phyloP scores from a whole-genome alignment of 2,329 filamentous ascomycete species.

The Colletotrichum graminicola region DNA sequence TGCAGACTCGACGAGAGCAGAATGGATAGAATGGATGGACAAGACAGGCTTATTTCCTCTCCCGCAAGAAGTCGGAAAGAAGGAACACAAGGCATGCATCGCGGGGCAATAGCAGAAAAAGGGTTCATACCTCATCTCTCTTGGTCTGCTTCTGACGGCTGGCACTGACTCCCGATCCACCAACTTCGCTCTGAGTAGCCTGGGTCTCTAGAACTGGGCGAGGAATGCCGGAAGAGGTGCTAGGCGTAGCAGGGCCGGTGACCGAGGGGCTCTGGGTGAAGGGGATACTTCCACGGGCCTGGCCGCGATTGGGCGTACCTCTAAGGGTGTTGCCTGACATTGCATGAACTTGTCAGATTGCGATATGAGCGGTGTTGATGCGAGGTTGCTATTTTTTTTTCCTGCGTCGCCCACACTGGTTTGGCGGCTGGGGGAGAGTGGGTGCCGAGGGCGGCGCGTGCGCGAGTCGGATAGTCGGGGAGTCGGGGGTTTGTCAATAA shows the following conservation, averaged over 20 bases:
- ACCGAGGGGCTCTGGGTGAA: constrained; percentile 69
- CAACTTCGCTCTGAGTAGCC: constrained; percentile 68
- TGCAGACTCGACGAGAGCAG: constrained; percentile 1
- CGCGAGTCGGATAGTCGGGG: constrained; percentile 10
- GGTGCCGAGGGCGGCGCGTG: constrained; percentile 35
- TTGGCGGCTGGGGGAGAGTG: constrained; percentile 4
- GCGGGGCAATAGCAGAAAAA: constrained; percentile 25
- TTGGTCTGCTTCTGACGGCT: constrained; percentile 97
- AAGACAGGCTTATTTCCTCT: background rate
- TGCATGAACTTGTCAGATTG: constrained; percentile 59
- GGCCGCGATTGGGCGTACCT: constrained; percentile 74
- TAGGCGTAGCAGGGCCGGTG: constrained; percentile 17
- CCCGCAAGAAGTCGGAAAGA: background rate
- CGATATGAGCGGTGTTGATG: constrained; percentile 39
- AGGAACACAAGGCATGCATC: constrained; percentile 3
- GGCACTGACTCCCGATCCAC: constrained; percentile 82
- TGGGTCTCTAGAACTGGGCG: constrained; percentile 76
- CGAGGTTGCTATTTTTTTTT: constrained; percentile 27
- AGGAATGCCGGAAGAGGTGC: constrained; percentile 73
- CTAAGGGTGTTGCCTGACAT: constrained; percentile 75
- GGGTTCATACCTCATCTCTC: constrained; percentile 87
- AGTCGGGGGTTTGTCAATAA: constrained; percentile 10
- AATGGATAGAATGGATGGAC: background rate
- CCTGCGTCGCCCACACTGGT: constrained; percentile 12
- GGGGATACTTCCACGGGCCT: constrained; percentile 69